These are phyloP conservation scores for Mycena kentingensis DNA, from an alignment of 768 basidiomycete genomes.

Conservation along the genomic window DNA sequence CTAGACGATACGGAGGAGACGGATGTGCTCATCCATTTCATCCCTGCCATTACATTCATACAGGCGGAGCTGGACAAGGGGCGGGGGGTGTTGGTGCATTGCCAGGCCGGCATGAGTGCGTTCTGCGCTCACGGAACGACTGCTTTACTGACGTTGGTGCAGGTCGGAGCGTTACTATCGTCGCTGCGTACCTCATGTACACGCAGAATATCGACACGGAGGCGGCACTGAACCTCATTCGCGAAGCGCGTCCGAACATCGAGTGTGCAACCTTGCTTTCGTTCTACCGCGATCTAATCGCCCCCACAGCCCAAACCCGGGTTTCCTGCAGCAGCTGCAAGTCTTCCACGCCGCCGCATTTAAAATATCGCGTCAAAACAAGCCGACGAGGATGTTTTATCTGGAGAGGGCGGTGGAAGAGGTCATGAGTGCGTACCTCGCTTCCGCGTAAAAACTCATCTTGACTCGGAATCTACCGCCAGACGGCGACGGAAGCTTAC, in stretches of 20 bases:
- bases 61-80: conserved; percentile 74
- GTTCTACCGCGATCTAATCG: not conserved
- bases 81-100: conserved; percentile 83
- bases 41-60: conserved; percentile 83
- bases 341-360: conserved; percentile 75
- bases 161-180: conserved; percentile 86
- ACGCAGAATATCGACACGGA: conserved; percentile 55
- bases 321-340: conserved; percentile 79
- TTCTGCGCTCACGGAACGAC: conserved; percentile 18
- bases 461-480: conserved; percentile 2
- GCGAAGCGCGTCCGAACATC: conserved; percentile 62
- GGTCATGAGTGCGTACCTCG: conserved; percentile 67
- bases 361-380: conserved; percentile 66
- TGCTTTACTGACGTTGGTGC: conserved; percentile 10
- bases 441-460: conserved; percentile 1
- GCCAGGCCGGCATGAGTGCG: conserved; percentile 87
- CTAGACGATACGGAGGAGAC: conserved; percentile 75
- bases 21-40: conserved; percentile 77
- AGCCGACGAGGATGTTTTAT: conserved; percentile 79
- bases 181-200: conserved; percentile 89
- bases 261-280: conserved; percentile 52
- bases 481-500: conserved; percentile 76
- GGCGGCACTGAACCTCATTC: conserved; percentile 70
- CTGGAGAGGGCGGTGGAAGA: conserved; percentile 73
- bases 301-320: conserved; percentile 73